Base-by-base conservation (phyloP, 495 filamentous ascomycete genomes). In the Parachaetomium inaequale region DNA sequence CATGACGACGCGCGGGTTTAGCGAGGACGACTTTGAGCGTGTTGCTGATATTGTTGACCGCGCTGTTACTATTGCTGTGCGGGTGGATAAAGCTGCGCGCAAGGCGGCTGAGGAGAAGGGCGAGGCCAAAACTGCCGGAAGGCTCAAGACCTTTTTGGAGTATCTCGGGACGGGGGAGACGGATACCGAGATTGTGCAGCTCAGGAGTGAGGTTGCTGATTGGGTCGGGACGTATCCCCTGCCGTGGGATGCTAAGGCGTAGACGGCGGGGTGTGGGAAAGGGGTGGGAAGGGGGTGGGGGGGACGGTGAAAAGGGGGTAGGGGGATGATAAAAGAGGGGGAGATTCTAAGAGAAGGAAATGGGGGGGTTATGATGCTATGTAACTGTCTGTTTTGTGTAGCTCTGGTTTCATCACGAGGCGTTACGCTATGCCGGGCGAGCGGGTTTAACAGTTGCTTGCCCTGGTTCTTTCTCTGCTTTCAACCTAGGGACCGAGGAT, bases 21-120 rank as follows among this genome's bases (percentile, higher is more conserved):
- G 81, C 62, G 86, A 93, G 53, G 86, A 87, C 32, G 94, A 98
- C 73, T 98, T 98, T 74, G 82, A 81, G 59, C 83, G 92, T 6
- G 92, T 98, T 12, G 94, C 91, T 14, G 91, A 93, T 66, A 89
- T 98, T 55, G 91, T 98, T n/a, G 90, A 96, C 72, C 86, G 92
- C 28, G 89, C 91, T 14, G 92, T 98, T 15, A 85, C 81, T 3
- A 91, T 98, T 66, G 90, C 93, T 1, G 85, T 89, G 70, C 79
- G 87, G 61, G 76, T 98, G 15, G 91, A 97, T 70, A 93, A 92
- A 78, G 81, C 82, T 23, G 92, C 90, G 7, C 83, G 81, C 66
- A 86, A 89, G 65, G 84, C 84, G n/a, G 88, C 90, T 3, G 84
- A 91, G 68, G 81, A 87, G 62, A 88, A 87, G 68, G 87, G 88